These are phyloP conservation scores for Amanita thiersii DNA, from an alignment of 768 basidiomycete species.

Conservation along the genomic window DNA sequence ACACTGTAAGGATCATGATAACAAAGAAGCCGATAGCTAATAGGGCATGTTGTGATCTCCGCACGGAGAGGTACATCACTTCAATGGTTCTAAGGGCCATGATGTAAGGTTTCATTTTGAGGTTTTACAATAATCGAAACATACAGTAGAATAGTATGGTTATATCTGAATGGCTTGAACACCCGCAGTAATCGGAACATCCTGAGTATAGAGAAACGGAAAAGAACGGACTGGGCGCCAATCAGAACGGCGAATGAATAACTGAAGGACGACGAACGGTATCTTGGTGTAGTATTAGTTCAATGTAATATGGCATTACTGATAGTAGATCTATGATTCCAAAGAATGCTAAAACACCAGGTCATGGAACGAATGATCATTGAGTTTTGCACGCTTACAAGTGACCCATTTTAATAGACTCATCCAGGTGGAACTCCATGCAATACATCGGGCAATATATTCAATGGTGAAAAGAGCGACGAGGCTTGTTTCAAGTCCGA, in stretches of 20 bases:
- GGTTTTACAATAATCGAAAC: conserved; percentile 18
- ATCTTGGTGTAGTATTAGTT: conserved; percentile 76
- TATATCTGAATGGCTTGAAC: conserved; percentile 84
- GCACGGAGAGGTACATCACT: conserved; percentile 87
- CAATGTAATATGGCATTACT: conserved; percentile 85
- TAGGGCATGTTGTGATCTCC: conserved; percentile 79
- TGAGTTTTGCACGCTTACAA: conserved; percentile 33
- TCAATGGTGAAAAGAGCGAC: conserved; percentile 86
- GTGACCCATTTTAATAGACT: conserved; percentile 56
- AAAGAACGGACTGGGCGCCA: conserved; percentile 59
- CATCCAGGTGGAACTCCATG: conserved; percentile 67
- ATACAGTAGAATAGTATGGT: conserved; percentile 73
- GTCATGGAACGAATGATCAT: conserved; percentile 15
- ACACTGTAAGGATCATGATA: conserved; percentile 77
- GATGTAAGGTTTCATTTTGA: conserved; percentile 1
- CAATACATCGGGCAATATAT: conserved; percentile 62
- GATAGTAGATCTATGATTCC: conserved; percentile 81
- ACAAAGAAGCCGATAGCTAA: conserved; percentile 87
- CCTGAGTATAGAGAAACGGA: conserved; percentile 85
- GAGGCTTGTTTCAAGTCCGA: conserved; percentile 79
- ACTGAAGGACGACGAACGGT: conserved; percentile 38
- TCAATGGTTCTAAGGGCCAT: conserved; percentile 63
- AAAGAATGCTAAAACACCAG: conserved; percentile 50
- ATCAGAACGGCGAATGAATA: neutral
- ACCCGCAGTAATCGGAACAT: conserved; percentile 87